Evolutionary conservation across 352 stramenopile species (phyloP).

Genomic region (Phytophthora pini): DNA sequence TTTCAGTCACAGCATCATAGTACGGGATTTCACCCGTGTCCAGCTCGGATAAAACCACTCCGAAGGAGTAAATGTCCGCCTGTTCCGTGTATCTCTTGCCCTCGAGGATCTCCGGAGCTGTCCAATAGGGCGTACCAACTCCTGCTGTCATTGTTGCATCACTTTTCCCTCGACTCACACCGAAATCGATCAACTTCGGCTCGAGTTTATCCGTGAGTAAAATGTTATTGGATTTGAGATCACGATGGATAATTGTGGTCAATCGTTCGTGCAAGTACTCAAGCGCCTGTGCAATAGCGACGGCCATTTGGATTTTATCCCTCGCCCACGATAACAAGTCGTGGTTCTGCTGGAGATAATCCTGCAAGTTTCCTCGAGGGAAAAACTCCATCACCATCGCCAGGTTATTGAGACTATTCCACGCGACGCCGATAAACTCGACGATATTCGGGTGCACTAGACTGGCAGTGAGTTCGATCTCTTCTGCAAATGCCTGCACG

Average conservation of each 20-base stretch:
- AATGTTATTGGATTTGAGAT: constrained; percentile 24
- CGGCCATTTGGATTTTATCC: constrained; percentile 52
- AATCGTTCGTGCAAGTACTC: constrained; percentile 31
- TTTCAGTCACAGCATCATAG: constrained; percentile 21
- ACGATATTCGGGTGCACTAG: constrained; percentile 60
- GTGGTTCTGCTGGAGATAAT: constrained; percentile 20
- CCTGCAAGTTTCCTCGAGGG: constrained; percentile 26
- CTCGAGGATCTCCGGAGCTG: constrained; percentile 72
- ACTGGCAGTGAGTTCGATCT: constrained; percentile 63
- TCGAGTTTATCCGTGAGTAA: constrained; percentile 60
- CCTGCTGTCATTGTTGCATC: constrained; percentile 51
- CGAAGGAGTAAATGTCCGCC: constrained; percentile 75
- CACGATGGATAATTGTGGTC: constrained; percentile 34
- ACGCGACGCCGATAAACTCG: constrained; percentile 56
- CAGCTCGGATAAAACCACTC: constrained; percentile 57
- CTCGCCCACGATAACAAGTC: constrained; percentile 34
- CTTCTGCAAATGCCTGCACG: constrained; percentile 45
- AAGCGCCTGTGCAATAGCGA: constrained; percentile 33
- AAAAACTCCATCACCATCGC: constrained; percentile 43
- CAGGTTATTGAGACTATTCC: constrained; percentile 45
- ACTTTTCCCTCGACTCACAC: constrained; percentile 45
- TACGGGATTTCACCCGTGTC: constrained; percentile 44
- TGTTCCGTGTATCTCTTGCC: constrained; percentile 58
- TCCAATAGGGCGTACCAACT: constrained; percentile 85
- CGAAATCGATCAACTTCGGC: constrained; percentile 85